These are phyloP conservation scores for Trichoderma breve DNA, from an alignment of 2,329 filamentous ascomycete species.

Conservation along the genomic window DNA sequence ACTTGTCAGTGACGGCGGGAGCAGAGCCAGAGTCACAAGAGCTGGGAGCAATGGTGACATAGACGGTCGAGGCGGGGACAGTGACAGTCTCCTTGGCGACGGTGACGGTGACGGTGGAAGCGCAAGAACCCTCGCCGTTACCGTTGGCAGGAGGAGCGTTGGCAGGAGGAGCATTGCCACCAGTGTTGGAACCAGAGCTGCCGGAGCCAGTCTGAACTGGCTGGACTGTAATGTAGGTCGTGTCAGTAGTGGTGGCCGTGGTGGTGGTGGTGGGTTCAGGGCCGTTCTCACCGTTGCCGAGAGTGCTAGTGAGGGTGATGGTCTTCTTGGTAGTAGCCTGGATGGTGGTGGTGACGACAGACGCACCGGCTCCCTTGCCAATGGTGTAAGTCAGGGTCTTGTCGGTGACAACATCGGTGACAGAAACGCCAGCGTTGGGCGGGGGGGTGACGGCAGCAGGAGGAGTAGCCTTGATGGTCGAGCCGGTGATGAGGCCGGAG, in stretches of 20 bases:
- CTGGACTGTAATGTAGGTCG: slow-evolving; percentile 35
- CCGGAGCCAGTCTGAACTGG: slow-evolving; percentile 25
- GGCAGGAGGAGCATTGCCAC: slow-evolving; percentile 1
- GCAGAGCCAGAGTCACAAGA: slow-evolving; percentile 25
- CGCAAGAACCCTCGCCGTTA: slow-evolving; percentile 14
- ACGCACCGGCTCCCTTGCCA: slow-evolving; percentile 29
- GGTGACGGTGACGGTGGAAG: slow-evolving; percentile 31
- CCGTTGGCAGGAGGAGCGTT: slow-evolving; percentile 7
- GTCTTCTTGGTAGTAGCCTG: slow-evolving; percentile 43
- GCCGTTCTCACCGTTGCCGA: slow-evolving; percentile 11
- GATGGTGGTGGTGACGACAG: slow-evolving; percentile 44
- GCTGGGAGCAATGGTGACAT: slow-evolving; percentile 32
- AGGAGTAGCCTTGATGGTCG: slow-evolving; percentile 34
- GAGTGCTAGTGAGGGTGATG: slow-evolving; percentile 31
- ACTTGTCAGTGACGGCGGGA: slow-evolving; percentile 25
- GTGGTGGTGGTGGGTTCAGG: slow-evolving; percentile 38
- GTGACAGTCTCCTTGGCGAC: slow-evolving; percentile 27
- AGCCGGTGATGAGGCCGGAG: slow-evolving; percentile 39
- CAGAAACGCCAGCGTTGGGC: slow-evolving; percentile 25
- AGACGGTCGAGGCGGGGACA: slow-evolving; percentile 36
- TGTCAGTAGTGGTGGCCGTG: slow-evolving; percentile 38
- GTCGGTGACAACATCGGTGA: slow-evolving; percentile 32
- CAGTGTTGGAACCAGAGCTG: slow-evolving; percentile 22
- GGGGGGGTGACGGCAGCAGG: slow-evolving; percentile 25
- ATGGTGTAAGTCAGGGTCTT: slow-evolving; percentile 38